Evolutionary conservation across 2,329 filamentous ascomycete genomes (phyloP).

Genomic region (Monilinia aucupariae): DNA sequence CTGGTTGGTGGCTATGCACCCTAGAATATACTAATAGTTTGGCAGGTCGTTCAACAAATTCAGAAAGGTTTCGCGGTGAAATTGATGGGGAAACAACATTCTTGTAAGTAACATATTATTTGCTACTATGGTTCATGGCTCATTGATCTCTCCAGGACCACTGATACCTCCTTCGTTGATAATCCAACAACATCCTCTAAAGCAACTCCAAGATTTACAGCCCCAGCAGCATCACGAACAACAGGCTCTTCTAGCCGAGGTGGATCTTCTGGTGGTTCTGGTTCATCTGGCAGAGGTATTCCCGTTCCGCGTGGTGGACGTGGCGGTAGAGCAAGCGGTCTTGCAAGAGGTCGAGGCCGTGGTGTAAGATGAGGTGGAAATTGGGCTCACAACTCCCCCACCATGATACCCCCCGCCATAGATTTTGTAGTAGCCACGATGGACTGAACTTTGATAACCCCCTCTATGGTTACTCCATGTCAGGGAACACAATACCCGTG

Average conservation of each 20-base stretch:
- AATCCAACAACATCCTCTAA: constrained; percentile 61
- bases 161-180: constrained; percentile 85
- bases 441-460: not conserved
- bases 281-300: constrained; percentile 32
- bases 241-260: constrained; percentile 16
- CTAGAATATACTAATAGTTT: constrained; percentile 11
- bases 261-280: constrained; percentile 26
- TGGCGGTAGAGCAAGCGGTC: constrained; percentile 34
- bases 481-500: too few relatives aligned
- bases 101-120: constrained; percentile 50
- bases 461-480: not conserved
- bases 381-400: constrained; percentile 19
- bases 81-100: constrained; percentile 73
- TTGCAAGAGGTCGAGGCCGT: constrained; percentile 34
- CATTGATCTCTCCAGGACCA: constrained; percentile 56
- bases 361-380: constrained; percentile 26
- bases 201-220: constrained; percentile 40
- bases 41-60: constrained; percentile 35
- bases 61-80: constrained; percentile 36
- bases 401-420: constrained; percentile 17
- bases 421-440: constrained; percentile 4
- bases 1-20: not conserved
- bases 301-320: constrained; percentile 32
- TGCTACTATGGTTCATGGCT: constrained; percentile 15
- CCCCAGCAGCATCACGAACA: constrained; percentile 33